Evolutionary conservation across 768 basidiomycete species (phyloP).

Genomic region (Termitomyces sp.): DNA sequence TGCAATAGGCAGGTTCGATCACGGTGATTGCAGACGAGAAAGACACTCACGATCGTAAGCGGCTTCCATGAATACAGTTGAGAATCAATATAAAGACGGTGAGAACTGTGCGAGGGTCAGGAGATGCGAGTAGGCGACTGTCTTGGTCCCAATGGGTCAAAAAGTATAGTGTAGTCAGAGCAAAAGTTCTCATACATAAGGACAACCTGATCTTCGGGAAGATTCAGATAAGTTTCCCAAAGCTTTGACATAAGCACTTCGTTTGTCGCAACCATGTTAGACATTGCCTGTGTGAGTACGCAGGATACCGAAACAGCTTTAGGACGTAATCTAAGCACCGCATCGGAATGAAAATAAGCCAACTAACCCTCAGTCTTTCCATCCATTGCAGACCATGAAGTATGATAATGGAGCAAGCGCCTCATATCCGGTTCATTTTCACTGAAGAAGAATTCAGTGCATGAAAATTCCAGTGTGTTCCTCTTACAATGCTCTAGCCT

Average conservation of each 20-base stretch:
- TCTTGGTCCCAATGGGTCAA: conserved; percentile 16
- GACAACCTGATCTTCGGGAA: conserved; percentile 69
- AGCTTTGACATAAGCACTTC: conserved; percentile 46
- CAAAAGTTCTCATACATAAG: conserved; percentile 51
- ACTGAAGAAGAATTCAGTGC: conserved; percentile 29
- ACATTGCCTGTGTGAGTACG: conserved; percentile 70
- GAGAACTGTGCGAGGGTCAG: conserved; percentile 54
- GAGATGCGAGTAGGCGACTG: conserved; percentile 58
- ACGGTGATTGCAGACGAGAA: conserved; percentile 3
- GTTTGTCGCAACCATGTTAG: conserved; percentile 80
- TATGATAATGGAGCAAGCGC: conserved; percentile 62
- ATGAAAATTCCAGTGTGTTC: not conserved
- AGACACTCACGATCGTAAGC: conserved; percentile 46
- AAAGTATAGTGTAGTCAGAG: conserved; percentile 3
- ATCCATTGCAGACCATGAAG: conserved; percentile 68
- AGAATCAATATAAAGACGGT: conserved; percentile 65
- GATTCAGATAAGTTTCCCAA: conserved; percentile 60
- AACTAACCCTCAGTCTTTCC: conserved; percentile 47
- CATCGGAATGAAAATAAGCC: not conserved
- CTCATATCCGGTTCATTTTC: conserved; percentile 69
- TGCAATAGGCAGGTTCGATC: conserved; percentile 19
- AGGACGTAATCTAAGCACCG: not conserved
- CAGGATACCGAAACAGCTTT: conserved; percentile 61
- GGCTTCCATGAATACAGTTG: conserved; percentile 62
- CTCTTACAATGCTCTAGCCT: conserved; percentile 67